These are phyloP conservation scores for Borovskyia barvae DNA, from an alignment of 208 protist species.

Conservation along the genomic window DNA sequence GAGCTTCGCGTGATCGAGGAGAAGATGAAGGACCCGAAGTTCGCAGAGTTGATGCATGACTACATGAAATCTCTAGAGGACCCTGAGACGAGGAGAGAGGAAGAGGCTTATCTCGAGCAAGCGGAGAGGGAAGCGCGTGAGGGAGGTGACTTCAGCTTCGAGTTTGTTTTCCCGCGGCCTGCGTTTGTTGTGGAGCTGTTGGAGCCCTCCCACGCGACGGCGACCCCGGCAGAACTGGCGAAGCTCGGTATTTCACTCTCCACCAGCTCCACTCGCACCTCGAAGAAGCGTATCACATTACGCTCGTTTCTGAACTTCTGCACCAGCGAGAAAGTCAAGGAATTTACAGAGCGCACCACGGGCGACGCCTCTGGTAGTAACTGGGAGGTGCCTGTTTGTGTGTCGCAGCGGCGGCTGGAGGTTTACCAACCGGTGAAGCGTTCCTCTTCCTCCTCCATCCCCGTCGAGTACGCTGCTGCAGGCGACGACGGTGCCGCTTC, in stretches of 20 bases:
- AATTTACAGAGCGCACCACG: constrained; percentile 68
- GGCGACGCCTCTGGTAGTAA: constrained; percentile 65
- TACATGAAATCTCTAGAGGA: constrained; percentile 89
- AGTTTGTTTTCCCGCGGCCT: constrained; percentile 85
- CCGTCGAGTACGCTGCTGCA: constrained; percentile 8
- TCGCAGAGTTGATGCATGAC: constrained; percentile 82
- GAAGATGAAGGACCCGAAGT: constrained; percentile 90
- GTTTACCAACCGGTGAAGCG: constrained; percentile 25
- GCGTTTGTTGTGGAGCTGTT: constrained; percentile 83
- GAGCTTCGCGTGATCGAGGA: constrained; percentile 75
- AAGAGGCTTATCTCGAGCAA: constrained; percentile 89
- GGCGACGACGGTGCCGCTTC: no score
- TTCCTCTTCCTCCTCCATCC: constrained; percentile 3
- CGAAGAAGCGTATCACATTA: background rate
- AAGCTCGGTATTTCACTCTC: background rate
- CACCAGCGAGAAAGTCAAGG: constrained; percentile 78
- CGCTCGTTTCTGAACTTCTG: constrained; percentile 80
- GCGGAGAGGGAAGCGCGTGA: constrained; percentile 81
- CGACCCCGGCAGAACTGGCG: constrained; percentile 11
- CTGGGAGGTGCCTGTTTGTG: constrained; percentile 86
- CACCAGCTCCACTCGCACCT: background rate
- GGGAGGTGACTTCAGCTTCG: constrained; percentile 88
- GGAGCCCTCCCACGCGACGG: constrained; percentile 33
- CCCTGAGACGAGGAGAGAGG: constrained; percentile 79
- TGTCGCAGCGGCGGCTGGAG: constrained; percentile 75